Base-by-base conservation (phyloP, 2,329 filamentous ascomycete species). In the Sporothrix variecibatus region DNA sequence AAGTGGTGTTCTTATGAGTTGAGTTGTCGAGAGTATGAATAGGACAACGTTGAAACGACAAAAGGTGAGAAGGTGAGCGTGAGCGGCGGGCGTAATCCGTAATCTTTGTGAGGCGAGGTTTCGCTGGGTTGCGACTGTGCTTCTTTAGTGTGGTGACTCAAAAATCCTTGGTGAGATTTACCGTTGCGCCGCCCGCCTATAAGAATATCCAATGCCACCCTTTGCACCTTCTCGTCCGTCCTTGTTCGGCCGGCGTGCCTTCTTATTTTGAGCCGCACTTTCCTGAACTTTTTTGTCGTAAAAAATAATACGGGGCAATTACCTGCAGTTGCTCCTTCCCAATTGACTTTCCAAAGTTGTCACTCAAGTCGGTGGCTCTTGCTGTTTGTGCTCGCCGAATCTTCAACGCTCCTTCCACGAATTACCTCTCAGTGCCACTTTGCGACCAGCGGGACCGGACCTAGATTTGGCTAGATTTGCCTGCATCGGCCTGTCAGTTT, bases 121-220 rank as follows among this genome's bases (percentile, higher is more conserved):
- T 34, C 26, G 65, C 65, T 56, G 51, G 34, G 64, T 26, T 49
- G 40, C 15, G 65, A 31, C 12, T 56, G 28, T 51, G 28, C 28
- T n/a, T 49, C 12, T 53, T 34, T 53, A 51, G 67, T 56, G 46
- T 31, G 46, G 67, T 69, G 67, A 69, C 28, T 69, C 67, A 69
- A 69, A 69, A 56, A 34, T 17, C n/a, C 28, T 40, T 23, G 60
- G 9, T 43, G 9, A 40, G 20, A 34, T 28, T 31, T n/a, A 23
- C 51, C 23, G 26, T 31, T 53, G 65, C 28, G 28, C 67, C 28
- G 67, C 46, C 46, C 67, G 67, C 67, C 28, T 69, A 69, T 69
- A 69, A 69, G 67, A 51, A 69, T 69, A 53, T n/a, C 23, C 20
- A 53, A 28, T 28, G 51, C 26, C 51, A 43, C n/a, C n/a, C n/a